These are phyloP conservation scores for Colletotrichum eremochloae DNA, from an alignment of 2,329 filamentous ascomycete genomes.

Conservation along the genomic window DNA sequence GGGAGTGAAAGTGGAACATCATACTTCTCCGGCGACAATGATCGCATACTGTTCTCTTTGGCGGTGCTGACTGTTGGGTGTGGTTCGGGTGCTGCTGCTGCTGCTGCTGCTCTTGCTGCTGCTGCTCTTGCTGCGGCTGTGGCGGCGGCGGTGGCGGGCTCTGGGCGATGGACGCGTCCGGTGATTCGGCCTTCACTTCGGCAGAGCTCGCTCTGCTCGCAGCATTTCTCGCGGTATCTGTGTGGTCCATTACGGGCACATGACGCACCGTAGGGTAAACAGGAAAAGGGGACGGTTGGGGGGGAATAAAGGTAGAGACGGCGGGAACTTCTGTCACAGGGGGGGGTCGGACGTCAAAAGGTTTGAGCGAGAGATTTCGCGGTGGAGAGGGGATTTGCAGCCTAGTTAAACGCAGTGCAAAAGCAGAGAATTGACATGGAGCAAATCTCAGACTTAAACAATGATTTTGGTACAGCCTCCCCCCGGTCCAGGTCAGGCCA, in stretches of 20 bases:
- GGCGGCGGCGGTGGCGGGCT: conserved; percentile 23
- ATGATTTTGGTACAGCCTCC: conserved; percentile 15
- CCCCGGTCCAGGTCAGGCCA: conserved; percentile 31
- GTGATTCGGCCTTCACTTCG: conserved; percentile 42
- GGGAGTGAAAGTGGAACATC: conserved; percentile 44
- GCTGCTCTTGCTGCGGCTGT: conserved; percentile 13
- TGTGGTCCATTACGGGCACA: conserved; percentile 39
- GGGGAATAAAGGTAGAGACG: conserved; percentile 24
- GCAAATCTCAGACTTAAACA: conserved; percentile 20
- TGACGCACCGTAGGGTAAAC: conserved; percentile 29
- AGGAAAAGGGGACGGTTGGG: conserved; percentile 14
- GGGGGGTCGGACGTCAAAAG: conserved; percentile 28
- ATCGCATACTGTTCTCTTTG: conserved; percentile 59
- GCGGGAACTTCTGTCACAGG: conserved; percentile 28
- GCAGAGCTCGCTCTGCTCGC: conserved; percentile 42
- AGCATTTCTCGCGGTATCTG: conserved; percentile 42
- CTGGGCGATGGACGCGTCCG: conserved; percentile 28
- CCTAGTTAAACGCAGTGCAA: conserved; percentile 16
- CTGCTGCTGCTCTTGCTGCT: background rate
- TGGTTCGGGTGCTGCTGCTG: background rate
- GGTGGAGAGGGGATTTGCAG: conserved; percentile 31
- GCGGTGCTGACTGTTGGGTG: conserved; percentile 37
- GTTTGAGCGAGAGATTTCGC: conserved; percentile 41
- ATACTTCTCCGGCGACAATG: conserved; percentile 59
- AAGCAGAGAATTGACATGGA: conserved; percentile 22